Base-by-base conservation (phyloP, 371 early-diverging fungal species). In the Choanephora cucurbitarum region DNA sequence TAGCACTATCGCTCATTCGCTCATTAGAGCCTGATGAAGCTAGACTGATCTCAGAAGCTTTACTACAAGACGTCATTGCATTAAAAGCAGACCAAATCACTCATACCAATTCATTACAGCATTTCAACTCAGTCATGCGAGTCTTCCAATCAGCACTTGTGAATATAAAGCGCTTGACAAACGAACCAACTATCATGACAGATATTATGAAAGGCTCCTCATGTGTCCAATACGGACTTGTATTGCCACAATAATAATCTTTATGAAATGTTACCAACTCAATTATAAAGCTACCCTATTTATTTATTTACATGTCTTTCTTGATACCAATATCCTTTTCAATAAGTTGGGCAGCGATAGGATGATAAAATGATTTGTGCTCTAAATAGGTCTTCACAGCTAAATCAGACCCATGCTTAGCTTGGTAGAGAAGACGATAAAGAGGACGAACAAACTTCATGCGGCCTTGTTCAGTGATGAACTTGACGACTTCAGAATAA, bases 371-470 rank as follows among this genome's bases (percentile, higher is more conserved):
- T 3, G 73, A 69, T 52, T 84, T 84, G 72, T 94, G 72, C 45
- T 84, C 64, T 61, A 79, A 39, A 64, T 94, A 98, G 5, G 95
- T 94, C 60, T 88, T 72, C 53, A 73, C 77, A 13, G 98, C 97
- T 43, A 95, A 64, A 24, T 85, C 77, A 19, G 78, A 69, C 5
- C 94, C 96, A 57, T 84, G 82, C 51, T 79, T 73, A 31, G 83
- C 82, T 55, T 80, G 70, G 75, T 81, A 72, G 28, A 91, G 63
- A 28, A 73, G 68, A 52, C 90, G 81, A 66, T 90, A 93, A 18
- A 94, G 76, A 41, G 91, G 89, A 33, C 93, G 75, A 8, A 93
- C 91, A 71, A 83, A 96, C 74, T 98, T 98, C 97, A 97, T 97
- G 49, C 98, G 80, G 14, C 98, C 98, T 71, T 95, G 93, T 48